phyloP scores from a whole-genome alignment of 2,329 filamentous ascomycete species.

The Plectosphaerella sp. region DNA sequence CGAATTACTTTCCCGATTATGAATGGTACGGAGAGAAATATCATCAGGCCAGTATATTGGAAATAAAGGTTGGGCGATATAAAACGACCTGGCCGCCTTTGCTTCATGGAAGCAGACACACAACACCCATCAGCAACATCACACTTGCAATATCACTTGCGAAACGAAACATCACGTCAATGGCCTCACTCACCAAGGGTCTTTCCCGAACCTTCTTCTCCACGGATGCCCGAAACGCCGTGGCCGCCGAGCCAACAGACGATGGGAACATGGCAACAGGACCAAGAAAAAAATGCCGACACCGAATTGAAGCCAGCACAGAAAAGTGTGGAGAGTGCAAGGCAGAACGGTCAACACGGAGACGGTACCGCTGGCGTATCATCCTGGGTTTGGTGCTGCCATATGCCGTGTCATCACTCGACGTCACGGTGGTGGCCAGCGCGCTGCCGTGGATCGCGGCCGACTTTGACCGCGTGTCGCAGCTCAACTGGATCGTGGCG shows the following conservation, averaged over 20 bases:
- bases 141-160: no score
- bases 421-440: slow-evolving; percentile 52
- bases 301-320: neutral
- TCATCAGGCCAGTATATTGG: no score
- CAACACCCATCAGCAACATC: no score
- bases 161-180: neutral
- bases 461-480: slow-evolving; percentile 55
- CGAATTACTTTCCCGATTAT: no score
- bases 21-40: no score
- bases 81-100: no score
- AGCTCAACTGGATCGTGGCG: slow-evolving; percentile 67
- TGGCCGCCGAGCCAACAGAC: neutral
- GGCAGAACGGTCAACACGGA: slow-evolving; percentile 24
- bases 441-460: slow-evolving; percentile 51
- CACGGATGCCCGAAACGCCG: neutral
- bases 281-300: slow-evolving; percentile 1
- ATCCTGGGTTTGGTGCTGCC: slow-evolving; percentile 55
- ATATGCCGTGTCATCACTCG: slow-evolving; percentile 57
- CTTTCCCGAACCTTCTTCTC: neutral
- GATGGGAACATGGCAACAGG: neutral
- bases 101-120: no score
- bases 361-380: slow-evolving; percentile 51
- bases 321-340: slow-evolving; percentile 23
- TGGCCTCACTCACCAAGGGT: neutral
- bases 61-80: no score